phyloP scores from a whole-genome alignment of 352 stramenopile species.

The Phytophthora boehmeriae region DNA sequence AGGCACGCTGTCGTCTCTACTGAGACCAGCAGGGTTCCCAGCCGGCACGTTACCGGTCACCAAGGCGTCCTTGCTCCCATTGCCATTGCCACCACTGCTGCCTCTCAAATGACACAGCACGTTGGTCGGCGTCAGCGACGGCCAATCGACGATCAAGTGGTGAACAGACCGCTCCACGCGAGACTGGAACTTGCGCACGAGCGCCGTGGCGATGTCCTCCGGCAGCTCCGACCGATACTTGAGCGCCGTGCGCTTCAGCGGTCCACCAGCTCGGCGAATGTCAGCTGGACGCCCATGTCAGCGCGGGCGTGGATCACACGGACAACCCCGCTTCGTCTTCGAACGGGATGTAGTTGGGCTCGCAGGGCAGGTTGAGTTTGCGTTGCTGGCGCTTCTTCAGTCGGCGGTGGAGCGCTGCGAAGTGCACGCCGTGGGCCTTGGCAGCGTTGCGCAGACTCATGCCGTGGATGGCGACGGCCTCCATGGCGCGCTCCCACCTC shows the following conservation, averaged over 20 bases:
- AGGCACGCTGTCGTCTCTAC: conserved; percentile 13
- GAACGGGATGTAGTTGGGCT: conserved; percentile 68
- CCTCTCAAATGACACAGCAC: conserved; percentile 44
- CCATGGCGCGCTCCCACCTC: conserved; percentile 73
- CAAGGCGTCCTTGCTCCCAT: conserved; percentile 22
- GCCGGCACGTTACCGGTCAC: conserved; percentile 5
- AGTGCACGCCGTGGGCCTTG: conserved; percentile 66
- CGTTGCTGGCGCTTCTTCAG: conserved; percentile 70
- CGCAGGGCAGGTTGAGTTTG: conserved; percentile 41
- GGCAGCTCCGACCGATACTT: conserved; percentile 57
- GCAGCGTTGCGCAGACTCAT: conserved; percentile 72
- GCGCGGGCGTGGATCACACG: conserved; percentile 72
- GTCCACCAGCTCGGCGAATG: conserved; percentile 70
- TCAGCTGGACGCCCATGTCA: conserved; percentile 75
- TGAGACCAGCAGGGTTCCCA: conserved; percentile 2
- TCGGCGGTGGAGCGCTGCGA: conserved; percentile 65
- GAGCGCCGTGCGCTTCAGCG: conserved; percentile 54
- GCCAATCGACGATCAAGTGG: conserved; percentile 71
- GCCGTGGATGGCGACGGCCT: conserved; percentile 66
- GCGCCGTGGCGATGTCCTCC: conserved; percentile 37
- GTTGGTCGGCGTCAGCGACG: conserved; percentile 33
- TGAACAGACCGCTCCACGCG: conserved; percentile 67
- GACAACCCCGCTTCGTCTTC: conserved; percentile 73
- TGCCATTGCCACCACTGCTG: conserved; percentile 3
- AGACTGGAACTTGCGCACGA: conserved; percentile 61